A percentile compares a stretch with the other conserved stretches of the same genome.
Conservation (phyloP, 768 basidiomycete genomes). For the Lactarius sanguifluus region DNA sequence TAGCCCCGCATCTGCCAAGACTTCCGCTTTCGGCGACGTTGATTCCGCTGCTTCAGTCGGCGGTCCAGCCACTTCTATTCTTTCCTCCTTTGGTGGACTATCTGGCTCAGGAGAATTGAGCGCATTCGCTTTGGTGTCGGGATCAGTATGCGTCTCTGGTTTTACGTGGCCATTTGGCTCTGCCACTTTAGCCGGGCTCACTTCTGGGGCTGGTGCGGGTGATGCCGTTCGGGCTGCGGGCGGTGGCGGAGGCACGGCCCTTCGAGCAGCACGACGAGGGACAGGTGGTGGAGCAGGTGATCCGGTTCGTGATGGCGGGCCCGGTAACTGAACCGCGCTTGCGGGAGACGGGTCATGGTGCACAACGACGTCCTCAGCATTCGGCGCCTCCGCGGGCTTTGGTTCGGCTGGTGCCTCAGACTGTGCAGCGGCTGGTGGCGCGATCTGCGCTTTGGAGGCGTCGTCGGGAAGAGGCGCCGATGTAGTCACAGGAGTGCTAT, state of each 20-base stretch:
- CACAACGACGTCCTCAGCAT: not conserved
- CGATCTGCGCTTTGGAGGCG: not conserved
- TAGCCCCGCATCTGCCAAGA: not conserved
- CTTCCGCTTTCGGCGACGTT: not conserved
- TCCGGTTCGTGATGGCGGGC: slow-evolving; percentile 28
- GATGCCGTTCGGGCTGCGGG: not conserved
- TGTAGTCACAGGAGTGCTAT: slow-evolving; percentile 33
- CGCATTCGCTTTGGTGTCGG: not conserved
- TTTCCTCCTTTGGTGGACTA: not conserved
- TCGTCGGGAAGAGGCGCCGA: slow-evolving; percentile 15
- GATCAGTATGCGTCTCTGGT: not conserved
- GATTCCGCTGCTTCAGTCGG: not conserved
- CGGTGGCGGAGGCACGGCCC: slow-evolving; percentile 33
- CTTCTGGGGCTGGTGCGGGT: slow-evolving; percentile 1
- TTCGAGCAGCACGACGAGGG: slow-evolving; percentile 61
- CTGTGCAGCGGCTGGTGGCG: not conserved
- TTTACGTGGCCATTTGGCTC: slow-evolving; percentile 17
- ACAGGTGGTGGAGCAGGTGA: slow-evolving; percentile 57
- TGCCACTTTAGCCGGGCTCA: not conserved
- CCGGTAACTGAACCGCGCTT: slow-evolving; percentile 10
- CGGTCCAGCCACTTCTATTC: not conserved
- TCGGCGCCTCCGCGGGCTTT: slow-evolving; percentile 1
- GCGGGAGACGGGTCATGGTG: slow-evolving; percentile 1
- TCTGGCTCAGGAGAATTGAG: not conserved
- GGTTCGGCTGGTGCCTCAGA: not conserved